Evolutionary conservation across 495 filamentous ascomycete genomes (phyloP), one percentile per base, ranked within the genome.

Genomic region (Penicillium fimorum): DNA sequence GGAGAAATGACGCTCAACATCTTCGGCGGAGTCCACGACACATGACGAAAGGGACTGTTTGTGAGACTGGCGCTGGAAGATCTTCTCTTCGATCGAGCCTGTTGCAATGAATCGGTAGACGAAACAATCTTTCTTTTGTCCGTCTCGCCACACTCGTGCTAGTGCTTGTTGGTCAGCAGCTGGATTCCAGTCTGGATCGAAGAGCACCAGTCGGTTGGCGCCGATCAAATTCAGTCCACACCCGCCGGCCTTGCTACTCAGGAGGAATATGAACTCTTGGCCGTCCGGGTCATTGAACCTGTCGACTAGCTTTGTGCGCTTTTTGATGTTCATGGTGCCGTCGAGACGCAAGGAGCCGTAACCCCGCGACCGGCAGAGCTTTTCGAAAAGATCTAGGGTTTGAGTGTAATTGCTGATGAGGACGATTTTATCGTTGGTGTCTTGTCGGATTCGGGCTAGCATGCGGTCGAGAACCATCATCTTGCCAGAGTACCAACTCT

Each of bases 141-240:
- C 95, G 61, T 97, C 95, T 73, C 95, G 90, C 94, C 94, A 97
- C 10, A 97, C 95, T 71, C 95, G 88, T 7, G 95, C 95, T 18
- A 97, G 79, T 1, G 95, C 95, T 74, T 99, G 95, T 71, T 97
- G 95, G 71, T 99, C 95, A 1, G 94, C 93, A 3, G 95, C 95
- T 1, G 95, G 95, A 67, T 99, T 99, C 95, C 95, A 99, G 76
- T 99, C 95, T 0, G 94, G 94, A 65, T 99, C 95, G 71, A 99
- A 99, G 29, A 99, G 84, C 4, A 99, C 89, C 5, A 99, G 84
- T 12, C 95, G 88, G 70, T 99, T 97, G 37, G 95, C 95, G 44
- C 95, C 95, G 66, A 97, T 97, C 41, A 99, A 79, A 65, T 99
- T 99, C 60, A 99, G 80, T 68, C 95, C 95, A 64, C 95, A 97